Base-by-base conservation (phyloP, 495 filamentous ascomycete species). In the Chaetomium cochliodes region DNA sequence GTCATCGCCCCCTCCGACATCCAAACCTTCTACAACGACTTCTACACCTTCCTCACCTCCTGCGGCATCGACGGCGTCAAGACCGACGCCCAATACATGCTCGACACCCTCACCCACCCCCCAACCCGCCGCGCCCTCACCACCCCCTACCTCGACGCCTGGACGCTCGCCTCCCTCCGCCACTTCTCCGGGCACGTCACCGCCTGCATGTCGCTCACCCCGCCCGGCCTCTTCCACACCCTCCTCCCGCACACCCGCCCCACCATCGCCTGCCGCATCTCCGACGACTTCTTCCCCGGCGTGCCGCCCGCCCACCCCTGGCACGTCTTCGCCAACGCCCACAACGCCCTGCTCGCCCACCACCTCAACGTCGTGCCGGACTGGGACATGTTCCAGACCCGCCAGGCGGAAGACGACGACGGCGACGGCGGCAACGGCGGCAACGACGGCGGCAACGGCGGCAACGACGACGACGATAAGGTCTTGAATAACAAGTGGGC, bases 341-440 rank as follows among this genome's bases (percentile, higher is more conserved):
- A 97, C 74, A 97, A 96, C 72, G 79, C 88, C n/a, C 81, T 97
- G 16, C 80, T 96, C 22, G 93, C 92, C 2, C 80, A 81, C 56
- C 80, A 84, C 62, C 69, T 85, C 20, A 80, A 82, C 61, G 55
- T 79, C 15, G 68, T 84, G 2, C 92, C 92, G 0, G 94, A 98
- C 75, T 98, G 94, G 94, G 94, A 98, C 75, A 98, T 98, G 94
- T 98, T 98, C 75, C 94, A 98, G 72, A 96, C 93, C 70, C 78
- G 83, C 2, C 94, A 90, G 68, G 28, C 2, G 3, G 28, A 6
- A 30, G 28, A 30, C 6, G 28, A 30, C 28, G 28, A 6, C 6
- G 28, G 28, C 6, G 28, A 30, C 3, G 28, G 28, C 28, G n/a
- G n/a, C n/a, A n/a, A n/a, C n/a, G n/a, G n/a, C n/a, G n/a, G n/a